Evolutionary conservation across 208 protist genomes (phyloP), one percentile per base, ranked within the genome.

Genomic region (Tritrichomonas musculus): DNA sequence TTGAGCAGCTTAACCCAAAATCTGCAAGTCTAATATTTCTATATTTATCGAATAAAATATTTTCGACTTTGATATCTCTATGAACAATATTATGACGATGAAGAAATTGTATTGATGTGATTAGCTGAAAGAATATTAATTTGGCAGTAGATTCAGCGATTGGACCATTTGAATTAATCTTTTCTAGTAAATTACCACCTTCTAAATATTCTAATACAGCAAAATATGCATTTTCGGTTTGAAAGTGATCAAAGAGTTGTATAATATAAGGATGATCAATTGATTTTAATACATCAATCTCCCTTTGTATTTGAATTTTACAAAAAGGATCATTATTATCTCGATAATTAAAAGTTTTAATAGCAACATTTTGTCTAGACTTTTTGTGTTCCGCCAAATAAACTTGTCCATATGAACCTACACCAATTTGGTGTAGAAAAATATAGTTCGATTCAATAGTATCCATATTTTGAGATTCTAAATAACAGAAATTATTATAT

Each of bases 61-160:
- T 88, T 88, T 88, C 77, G 4, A 36, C 47, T 57, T 88, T 88
- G 47, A 88, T 53, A 88, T 88, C 77, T 17, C 77, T 5, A 60
- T 88, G 77, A 39, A 39, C 47, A 39, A 88, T 47, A 4, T 60
- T 53, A 27, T 0, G 20, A 33, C 41, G n/a, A 39, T n/a, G 4
- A 20, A 57, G 8, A 27, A 57, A 88, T 41, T 88, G 14, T 30
- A 88, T 39, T 0, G 22, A 17, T 20, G 47, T 41, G 8, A 88
- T 33, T 30, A 88, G 30, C 30, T 88, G 41, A 33, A 36, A 44
- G 47, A 88, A 88, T 20, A 57, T n/a, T 13, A 33, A 17, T 17
- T 20, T 22, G 11, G 77, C 77, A 33, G 25, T 53, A 39, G 9
- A 44, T 57, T 88, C 77, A 39, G 8, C 41, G 17, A 88, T 8